Conservation (phyloP, 202 grass and related monocot genomes). For the Bolboschoenoplectus hybrid region DNA sequence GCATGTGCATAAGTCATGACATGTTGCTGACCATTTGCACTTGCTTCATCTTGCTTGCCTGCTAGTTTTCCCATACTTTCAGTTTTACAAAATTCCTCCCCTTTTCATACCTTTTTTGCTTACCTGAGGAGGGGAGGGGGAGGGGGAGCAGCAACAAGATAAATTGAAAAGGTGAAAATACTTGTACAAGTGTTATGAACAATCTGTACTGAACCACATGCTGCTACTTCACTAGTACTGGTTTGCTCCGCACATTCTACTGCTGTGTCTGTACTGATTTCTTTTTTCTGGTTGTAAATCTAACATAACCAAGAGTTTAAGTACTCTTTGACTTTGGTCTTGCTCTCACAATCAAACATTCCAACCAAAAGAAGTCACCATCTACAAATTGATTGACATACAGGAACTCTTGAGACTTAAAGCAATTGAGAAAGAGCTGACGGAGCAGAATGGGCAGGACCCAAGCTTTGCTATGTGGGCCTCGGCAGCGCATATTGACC, state of each 20-base stretch:
- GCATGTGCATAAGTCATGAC: slow-evolving; percentile 6
- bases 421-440: slow-evolving; percentile 49
- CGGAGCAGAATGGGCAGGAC: slow-evolving; percentile 47
- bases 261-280: slow-evolving; percentile 11
- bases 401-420: slow-evolving; percentile 82
- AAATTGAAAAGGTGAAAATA: not conserved
- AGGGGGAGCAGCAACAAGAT: not conserved
- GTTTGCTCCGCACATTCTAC: not conserved
- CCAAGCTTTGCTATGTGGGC: slow-evolving; percentile 84
- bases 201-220: not conserved
- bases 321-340: not conserved
- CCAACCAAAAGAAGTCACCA: slow-evolving; percentile 23
- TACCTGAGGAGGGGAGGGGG: not conserved
- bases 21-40: not conserved
- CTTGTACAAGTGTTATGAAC: slow-evolving; percentile 16
- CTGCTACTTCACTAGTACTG: not conserved
- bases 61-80: not conserved
- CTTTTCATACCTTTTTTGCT: not conserved
- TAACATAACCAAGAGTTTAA: not conserved
- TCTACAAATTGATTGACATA: slow-evolving; percentile 25
- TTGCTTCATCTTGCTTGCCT: not conserved
- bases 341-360: slow-evolving; percentile 31
- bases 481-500: slow-evolving; percentile 59
- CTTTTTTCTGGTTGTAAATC: slow-evolving; percentile 7
- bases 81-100: too few species aligned